Base-by-base conservation (phyloP, 768 basidiomycete species). In the Lactifluus volemus region DNA sequence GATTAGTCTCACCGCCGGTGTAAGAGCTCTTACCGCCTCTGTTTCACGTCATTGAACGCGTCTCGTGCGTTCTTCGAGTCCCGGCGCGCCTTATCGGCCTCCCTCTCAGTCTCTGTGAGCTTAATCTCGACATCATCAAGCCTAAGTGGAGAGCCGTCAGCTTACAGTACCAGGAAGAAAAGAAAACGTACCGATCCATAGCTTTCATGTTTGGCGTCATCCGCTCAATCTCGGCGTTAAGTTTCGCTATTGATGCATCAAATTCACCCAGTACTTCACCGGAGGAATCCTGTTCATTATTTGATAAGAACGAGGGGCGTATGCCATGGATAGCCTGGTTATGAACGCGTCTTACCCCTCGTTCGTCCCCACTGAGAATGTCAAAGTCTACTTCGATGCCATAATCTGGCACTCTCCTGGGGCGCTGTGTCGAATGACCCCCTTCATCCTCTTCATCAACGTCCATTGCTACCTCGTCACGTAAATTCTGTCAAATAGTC, bases 161-260 rank as follows among this genome's bases (percentile, higher is more conserved):
- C 11, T 34, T 21, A 5, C n/a, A 9, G 14, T 1, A 21, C 2
- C 8, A 55, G 25, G 19, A 45, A 30, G 12, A 64, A 9, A 1
- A 32, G n/a, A 38, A 49, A 38, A 69, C 84, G 19, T 60, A 88
- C 88, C 87, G 78, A 65, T 98, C 94, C 65, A 95, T 89, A 0
- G 96, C 96, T 72, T 98, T 98, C 83, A 98, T 79, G 70, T 98
- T 99, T 11, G 96, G 95, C 1, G 92, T 90, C 86, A 98, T 91
- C 53, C 84, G 81, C 67, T 95, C 92, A 54, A 98, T 94, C 65
- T 98, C 95, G 11, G 78, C 73, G 55, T 77, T 82, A 30, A 93
- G 74, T 68, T 86, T 89, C 8, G 78, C 68, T 44, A 97, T 84
- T 36, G 81, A 78, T 34, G 84, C 79, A 60, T 96, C 92, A 32